Conservation (phyloP, 2,329 filamentous ascomycete genomes). For the Colletotrichum sp. region DNA sequence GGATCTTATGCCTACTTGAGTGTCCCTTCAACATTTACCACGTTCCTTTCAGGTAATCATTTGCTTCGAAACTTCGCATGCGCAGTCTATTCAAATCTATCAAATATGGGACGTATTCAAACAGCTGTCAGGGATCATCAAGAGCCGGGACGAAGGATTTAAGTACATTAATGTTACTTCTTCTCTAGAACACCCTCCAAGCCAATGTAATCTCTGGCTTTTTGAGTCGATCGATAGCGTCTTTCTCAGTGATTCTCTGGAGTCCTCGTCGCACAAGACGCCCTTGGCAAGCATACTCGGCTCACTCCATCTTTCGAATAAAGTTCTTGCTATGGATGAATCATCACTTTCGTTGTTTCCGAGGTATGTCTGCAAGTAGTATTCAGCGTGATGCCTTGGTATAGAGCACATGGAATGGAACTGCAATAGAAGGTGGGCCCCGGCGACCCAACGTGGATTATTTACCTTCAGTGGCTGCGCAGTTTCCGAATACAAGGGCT, state of each 20-base stretch:
- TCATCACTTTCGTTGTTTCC: background rate
- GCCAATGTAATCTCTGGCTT: background rate
- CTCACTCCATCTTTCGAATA: background rate
- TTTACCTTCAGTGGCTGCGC: too few relatives aligned
- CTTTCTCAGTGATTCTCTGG: background rate
- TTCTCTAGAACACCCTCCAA: fast-evolving
- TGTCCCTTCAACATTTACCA: background rate
- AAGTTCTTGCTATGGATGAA: background rate
- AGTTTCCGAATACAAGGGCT: too few relatives aligned
- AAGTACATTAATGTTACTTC: background rate
- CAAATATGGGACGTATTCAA: too few relatives aligned
- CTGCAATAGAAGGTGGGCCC: too few relatives aligned
- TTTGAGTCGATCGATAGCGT: background rate
- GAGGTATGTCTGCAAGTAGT: fast-evolving
- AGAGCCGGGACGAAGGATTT: too few relatives aligned
- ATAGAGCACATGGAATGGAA: too few relatives aligned
- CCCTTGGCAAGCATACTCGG: fast-evolving
- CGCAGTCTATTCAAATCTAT: background rate
- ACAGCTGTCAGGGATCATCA: too few relatives aligned
- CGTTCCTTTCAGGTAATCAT: background rate
- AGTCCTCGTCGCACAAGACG: background rate
- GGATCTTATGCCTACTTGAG: background rate
- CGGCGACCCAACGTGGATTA: too few relatives aligned
- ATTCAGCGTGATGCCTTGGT: too few relatives aligned
- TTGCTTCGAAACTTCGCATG: background rate